Evolutionary conservation across 1,284 basidiomycete genomes (phyloP).

Genomic region (Rhizopogon parksii): DNA sequence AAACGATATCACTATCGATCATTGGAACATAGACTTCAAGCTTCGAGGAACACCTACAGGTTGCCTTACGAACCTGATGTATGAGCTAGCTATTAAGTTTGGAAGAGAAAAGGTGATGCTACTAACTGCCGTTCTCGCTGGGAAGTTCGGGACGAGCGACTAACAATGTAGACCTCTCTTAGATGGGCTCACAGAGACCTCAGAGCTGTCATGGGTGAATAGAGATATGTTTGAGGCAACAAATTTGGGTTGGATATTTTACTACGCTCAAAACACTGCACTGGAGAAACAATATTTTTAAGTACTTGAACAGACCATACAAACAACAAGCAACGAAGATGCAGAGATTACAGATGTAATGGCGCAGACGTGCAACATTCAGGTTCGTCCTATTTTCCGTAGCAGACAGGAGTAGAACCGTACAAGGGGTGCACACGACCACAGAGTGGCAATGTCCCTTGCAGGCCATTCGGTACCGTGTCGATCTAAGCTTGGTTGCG

Average conservation of each 20-base stretch:
- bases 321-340: neutral
- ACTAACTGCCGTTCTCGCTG: conserved; percentile 45
- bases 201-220: conserved; percentile 35
- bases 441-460: neutral
- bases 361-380: neutral
- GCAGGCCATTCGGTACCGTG: neutral
- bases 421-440: neutral
- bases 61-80: no score
- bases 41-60: no score
- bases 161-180: neutral
- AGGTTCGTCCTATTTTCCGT: neutral
- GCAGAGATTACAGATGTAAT: neutral
- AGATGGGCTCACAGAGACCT: conserved; percentile 33
- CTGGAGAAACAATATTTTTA: conserved; percentile 23
- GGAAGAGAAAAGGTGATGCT: conserved; percentile 37
- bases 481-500: conserved; percentile 70
- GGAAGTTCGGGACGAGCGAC: conserved; percentile 39
- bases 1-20: no score
- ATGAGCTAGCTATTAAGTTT: no score
- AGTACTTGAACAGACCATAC: neutral
- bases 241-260: conserved; percentile 61
- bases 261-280: conserved; percentile 30
- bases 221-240: conserved; percentile 45
- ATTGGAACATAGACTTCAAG: no score
- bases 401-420: neutral